These are phyloP conservation scores for Lactifluus piperatus DNA, from an alignment of 768 basidiomycete genomes.

Conservation along the genomic window DNA sequence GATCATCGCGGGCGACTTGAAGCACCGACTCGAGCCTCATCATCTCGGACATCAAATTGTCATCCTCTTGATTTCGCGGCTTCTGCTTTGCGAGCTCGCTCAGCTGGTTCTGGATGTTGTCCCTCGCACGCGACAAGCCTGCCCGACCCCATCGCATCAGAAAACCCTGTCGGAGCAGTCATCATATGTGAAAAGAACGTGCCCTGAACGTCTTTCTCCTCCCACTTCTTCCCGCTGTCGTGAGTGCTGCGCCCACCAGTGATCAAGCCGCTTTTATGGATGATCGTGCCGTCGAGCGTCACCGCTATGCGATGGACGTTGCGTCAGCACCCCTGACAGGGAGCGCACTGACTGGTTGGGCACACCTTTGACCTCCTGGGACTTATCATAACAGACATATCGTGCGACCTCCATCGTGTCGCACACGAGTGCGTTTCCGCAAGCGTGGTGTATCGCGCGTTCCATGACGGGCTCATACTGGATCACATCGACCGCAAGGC, in stretches of 20 bases:
- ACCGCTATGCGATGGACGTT: conserved; percentile 52
- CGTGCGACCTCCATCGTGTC: conserved; percentile 91
- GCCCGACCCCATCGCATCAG: background rate
- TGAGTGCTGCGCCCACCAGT: conserved; percentile 87
- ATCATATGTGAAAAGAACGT: conserved; percentile 11
- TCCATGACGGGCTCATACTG: conserved; percentile 69
- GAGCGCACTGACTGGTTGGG: background rate
- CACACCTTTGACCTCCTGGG: conserved; percentile 93
- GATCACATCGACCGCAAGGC: conserved; percentile 54
- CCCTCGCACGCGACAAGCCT: conserved; percentile 54
- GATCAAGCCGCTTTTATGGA: conserved; percentile 95
- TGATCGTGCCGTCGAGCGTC: conserved; percentile 91
- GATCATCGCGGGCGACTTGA: conserved; percentile 70
- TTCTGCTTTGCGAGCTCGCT: conserved; percentile 79
- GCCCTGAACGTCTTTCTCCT: conserved; percentile 91
- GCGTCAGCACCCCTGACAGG: background rate
- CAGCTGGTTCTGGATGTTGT: conserved; percentile 63
- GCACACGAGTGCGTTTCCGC: conserved; percentile 91
- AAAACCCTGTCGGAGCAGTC: background rate
- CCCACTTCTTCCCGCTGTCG: conserved; percentile 78
- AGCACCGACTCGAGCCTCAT: conserved; percentile 71
- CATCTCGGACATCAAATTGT: conserved; percentile 67
- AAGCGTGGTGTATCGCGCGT: conserved; percentile 93
- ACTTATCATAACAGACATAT: conserved; percentile 87
- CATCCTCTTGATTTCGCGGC: conserved; percentile 78